phyloP scores from a whole-genome alignment of 2,329 filamentous ascomycete species.

The Phaeosphaeriaceae sp. region DNA sequence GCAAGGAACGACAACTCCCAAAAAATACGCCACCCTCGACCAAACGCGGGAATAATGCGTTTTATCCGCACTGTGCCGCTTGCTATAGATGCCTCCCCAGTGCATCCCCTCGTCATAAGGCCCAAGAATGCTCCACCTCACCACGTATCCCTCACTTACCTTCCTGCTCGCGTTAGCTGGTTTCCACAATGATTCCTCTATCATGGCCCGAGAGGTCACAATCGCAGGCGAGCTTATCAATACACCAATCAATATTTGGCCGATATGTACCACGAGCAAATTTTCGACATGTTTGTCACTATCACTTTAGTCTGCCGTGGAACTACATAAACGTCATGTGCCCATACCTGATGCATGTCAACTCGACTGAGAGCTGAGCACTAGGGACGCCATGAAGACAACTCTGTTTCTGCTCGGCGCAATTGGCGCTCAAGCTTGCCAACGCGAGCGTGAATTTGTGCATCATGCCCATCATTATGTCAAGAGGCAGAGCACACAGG shows the following conservation, averaged over 20 bases:
- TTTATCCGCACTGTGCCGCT: neutral
- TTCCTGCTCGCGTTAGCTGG: slow-evolving; percentile 38
- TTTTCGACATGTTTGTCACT: slow-evolving; percentile 28
- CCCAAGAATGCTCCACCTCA: slow-evolving; percentile 11
- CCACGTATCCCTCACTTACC: slow-evolving; percentile 31
- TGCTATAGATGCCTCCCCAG: slow-evolving; percentile 5
- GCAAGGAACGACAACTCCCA: no score
- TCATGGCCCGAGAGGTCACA: slow-evolving; percentile 21
- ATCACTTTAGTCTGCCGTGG: neutral
- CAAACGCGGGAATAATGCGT: neutral
- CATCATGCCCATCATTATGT: slow-evolving; percentile 28
- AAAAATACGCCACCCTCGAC: neutral
- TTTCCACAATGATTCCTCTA: slow-evolving; percentile 17
- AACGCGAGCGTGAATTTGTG: slow-evolving; percentile 37
- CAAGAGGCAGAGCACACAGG: slow-evolving; percentile 34
- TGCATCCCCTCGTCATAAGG: slow-evolving; percentile 32
- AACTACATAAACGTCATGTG: slow-evolving; percentile 20
- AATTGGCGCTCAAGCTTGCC: slow-evolving; percentile 43
- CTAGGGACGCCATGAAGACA: slow-evolving; percentile 32
- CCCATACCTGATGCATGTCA: neutral
- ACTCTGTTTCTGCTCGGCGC: slow-evolving; percentile 32
- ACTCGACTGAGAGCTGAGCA: slow-evolving; percentile 7
- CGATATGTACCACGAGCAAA: slow-evolving; percentile 5
- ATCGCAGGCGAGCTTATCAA: slow-evolving; percentile 9
- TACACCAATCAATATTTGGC: neutral